A percentile compares a stretch with the other conserved stretches of the same genome.
Evolutionary conservation across 345 rosid genomes (phyloP).

Genomic region (Adansonia digitata): DNA sequence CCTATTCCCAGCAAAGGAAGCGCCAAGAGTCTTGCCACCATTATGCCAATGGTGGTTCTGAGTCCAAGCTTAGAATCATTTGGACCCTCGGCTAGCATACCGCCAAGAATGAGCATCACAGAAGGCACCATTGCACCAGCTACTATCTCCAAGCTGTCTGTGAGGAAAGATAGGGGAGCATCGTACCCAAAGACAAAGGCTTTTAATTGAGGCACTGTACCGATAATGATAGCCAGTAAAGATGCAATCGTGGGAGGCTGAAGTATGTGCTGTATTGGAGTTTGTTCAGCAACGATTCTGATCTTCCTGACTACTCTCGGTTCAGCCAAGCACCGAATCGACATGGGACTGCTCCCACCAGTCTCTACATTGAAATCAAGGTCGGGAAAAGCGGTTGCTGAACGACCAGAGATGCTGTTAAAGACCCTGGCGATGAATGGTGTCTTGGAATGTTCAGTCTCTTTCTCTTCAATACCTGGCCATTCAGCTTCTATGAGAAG

Average conservation of each 20-base stretch:
- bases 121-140: constrained; percentile 93
- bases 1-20: constrained; percentile 84
- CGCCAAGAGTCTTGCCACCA: constrained; percentile 73
- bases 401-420: constrained; percentile 42
- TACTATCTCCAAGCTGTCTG: constrained; percentile 80
- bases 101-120: constrained; percentile 94
- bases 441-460: constrained; percentile 73
- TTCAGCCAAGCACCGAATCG: constrained; percentile 73
- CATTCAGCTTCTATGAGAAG: constrained; percentile 9
- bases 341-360: constrained; percentile 47
- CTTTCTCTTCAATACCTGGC: constrained; percentile 83
- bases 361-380: constrained; percentile 42
- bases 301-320: constrained; percentile 87
- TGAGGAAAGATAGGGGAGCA: constrained; percentile 76
- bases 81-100: constrained; percentile 95
- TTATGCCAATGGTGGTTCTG: constrained; percentile 67
- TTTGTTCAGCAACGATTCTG: constrained; percentile 80
- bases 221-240: constrained; percentile 67
- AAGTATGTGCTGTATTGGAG: constrained; percentile 81
- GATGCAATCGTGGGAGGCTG: constrained; percentile 96
- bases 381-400: constrained; percentile 51
- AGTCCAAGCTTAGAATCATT: constrained; percentile 72
- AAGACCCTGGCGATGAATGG: constrained; percentile 77
- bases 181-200: constrained; percentile 61
- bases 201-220: constrained; percentile 72